Conservation (phyloP, 116 monocot genomes). For the Cymodocea nodosa region DNA sequence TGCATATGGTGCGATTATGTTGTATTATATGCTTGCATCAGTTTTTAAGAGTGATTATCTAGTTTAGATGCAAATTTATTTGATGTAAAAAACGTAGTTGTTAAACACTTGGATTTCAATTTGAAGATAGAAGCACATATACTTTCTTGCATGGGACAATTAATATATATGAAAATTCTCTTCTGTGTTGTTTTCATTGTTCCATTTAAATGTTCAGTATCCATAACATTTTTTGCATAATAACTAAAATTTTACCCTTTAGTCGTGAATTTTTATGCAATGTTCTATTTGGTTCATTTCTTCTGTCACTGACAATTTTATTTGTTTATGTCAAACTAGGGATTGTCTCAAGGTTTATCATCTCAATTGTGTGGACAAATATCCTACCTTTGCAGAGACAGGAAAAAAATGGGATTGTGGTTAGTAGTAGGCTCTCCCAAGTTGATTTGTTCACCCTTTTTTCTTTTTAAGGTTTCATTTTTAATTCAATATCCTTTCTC, state of each 20-base stretch:
- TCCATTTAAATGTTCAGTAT: not conserved
- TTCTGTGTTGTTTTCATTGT: too few species aligned
- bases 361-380: constrained; percentile 54
- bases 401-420: constrained; percentile 54
- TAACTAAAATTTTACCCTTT: not conserved
- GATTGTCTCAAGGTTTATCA: constrained; percentile 83
- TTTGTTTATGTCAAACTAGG: constrained; percentile 19
- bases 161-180: too few species aligned
- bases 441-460: not conserved
- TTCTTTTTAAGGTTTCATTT: not conserved
- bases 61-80: too few species aligned
- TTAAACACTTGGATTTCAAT: too few species aligned
- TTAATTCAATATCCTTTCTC: not conserved
- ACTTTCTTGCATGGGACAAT: too few species aligned
- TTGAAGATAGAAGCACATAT: too few species aligned
- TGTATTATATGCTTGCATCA: too few species aligned
- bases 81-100: too few species aligned
- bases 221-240: not conserved
- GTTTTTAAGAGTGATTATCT: too few species aligned
- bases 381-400: constrained; percentile 38
- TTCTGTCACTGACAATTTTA: not conserved
- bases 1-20: too few species aligned
- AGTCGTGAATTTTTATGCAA: not conserved
- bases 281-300: not conserved
- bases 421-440: constrained; percentile 11